Base-by-base conservation (phyloP, 2,329 filamentous ascomycete species). In the Fusarium coffeatum region DNA sequence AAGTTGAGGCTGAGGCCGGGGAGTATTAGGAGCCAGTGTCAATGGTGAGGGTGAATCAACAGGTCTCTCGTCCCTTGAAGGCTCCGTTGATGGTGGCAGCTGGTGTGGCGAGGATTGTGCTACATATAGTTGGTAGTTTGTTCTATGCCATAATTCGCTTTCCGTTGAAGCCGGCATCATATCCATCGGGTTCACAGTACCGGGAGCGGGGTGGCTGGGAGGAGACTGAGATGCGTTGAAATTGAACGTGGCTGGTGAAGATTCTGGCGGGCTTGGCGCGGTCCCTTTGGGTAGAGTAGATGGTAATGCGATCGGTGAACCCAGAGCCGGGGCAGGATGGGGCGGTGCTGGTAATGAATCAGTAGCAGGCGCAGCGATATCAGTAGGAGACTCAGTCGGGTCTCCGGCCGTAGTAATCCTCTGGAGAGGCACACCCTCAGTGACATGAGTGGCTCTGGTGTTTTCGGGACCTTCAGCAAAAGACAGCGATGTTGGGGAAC, bases 141-240 rank as follows among this genome's bases (percentile, higher is more conserved):
- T 81, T 37, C 76, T 73, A 53, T 82, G 76, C 76, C 77, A 80
- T 28, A 78, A 59, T 61, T 82, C 81, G 10, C 76, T 76, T 61
- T 81, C 74, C 6, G 80, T 81, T 18, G 77, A 78, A 5, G 81
- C 77, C 8, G 81, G 83, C 85, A 86, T 86, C 30, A 87, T 83
- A 50, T 86, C 83, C 82, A 86, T 86, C 1, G 85, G 85, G 42
- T 86, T 87, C 12, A 85, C 84, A 6, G 84, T 87, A 34, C 83
- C 83, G 5, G 82, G 81, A 3, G 81, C 78, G 37, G 83, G 78
- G 49, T 79, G 69, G 7, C 60, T 56, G 15, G 80, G 75, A 46
- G 79, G 76, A 22, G 76, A 76, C 50, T 78, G 73, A 25, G 76
- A 75, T 10, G 69, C 59, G 53, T 64, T 70, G 37, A 75, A 70